These are phyloP conservation scores for Orbilia oligospora DNA, from an alignment of 2,329 filamentous ascomycete species.

Conservation along the genomic window DNA sequence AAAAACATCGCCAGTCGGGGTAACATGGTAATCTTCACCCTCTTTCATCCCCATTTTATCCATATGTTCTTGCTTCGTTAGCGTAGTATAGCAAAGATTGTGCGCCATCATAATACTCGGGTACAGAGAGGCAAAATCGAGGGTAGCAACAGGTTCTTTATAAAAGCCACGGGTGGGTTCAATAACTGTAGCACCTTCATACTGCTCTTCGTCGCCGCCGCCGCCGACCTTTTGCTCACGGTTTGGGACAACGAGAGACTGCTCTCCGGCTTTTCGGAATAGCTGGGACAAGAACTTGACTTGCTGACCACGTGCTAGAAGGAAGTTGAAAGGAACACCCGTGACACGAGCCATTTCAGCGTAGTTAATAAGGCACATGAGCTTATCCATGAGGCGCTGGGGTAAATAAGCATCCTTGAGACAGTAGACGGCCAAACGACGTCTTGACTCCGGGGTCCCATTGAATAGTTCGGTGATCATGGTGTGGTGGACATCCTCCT, in stretches of 20 bases:
- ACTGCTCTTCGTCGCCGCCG: conserved; percentile 78
- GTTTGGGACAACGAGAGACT: conserved; percentile 95
- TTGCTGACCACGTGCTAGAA: conserved; percentile 92
- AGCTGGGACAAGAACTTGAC: conserved; percentile 98
- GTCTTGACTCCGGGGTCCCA: conserved; percentile 90
- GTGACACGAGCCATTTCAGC: conserved; percentile 99
- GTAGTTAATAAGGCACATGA: conserved; percentile 98
- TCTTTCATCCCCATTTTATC: conserved; percentile 83
- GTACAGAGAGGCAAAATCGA: conserved; percentile 98
- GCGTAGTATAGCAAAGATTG: conserved; percentile 96
- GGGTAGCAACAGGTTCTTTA: conserved; percentile 91
- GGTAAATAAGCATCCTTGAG: conserved; percentile 97
- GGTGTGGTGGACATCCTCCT: conserved; percentile 97
- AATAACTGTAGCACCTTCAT: conserved; percentile 97
- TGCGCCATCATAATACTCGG: conserved; percentile 99
- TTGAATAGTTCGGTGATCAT: conserved; percentile 99
- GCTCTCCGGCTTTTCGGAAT: conserved; percentile 92
- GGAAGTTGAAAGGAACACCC: conserved; percentile 95
- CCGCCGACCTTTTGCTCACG: conserved; percentile 74
- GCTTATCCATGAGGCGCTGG: conserved; percentile 93
- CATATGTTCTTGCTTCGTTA: conserved; percentile 82
- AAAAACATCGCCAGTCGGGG: conserved; percentile 93
- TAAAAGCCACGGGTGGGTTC: conserved; percentile 95
- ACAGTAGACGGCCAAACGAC: conserved; percentile 94
- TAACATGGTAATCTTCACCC: conserved; percentile 96